Conservation (phyloP, 2,329 filamentous ascomycete genomes). For the Aspergillus melleus region DNA sequence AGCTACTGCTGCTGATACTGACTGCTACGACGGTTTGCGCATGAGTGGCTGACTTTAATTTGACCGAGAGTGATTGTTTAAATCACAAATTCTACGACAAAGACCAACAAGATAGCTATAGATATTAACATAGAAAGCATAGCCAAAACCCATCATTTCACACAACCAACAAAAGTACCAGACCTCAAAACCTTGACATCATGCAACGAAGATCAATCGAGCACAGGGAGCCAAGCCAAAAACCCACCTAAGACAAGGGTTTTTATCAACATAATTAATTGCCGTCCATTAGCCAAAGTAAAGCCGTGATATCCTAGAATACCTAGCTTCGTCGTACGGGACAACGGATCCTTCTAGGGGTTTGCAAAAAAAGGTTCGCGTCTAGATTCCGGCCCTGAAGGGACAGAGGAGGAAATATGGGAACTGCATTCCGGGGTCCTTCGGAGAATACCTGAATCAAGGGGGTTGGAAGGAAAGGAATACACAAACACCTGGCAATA, state of each 20-base stretch:
- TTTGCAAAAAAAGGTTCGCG: neutral
- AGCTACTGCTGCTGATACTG: neutral
- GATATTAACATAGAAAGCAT: neutral
- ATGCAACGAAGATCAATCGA: neutral
- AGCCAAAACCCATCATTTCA: neutral
- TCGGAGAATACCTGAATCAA: neutral
- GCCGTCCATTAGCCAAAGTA: no score
- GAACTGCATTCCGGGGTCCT: no score
- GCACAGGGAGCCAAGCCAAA: neutral
- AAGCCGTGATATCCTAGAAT: neutral
- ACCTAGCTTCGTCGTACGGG: neutral
- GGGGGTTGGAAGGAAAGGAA: neutral
- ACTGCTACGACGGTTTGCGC: neutral
- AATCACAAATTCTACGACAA: no score
- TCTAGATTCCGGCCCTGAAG: neutral
- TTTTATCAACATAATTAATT: neutral
- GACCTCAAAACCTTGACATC: neutral
- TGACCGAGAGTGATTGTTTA: neutral
- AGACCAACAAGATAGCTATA: neutral
- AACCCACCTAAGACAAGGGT: neutral
- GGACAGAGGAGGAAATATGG: no score
- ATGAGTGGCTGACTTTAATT: neutral
- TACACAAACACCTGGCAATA: no score
- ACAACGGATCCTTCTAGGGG: neutral
- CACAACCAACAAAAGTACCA: neutral